Conservation (phyloP, 129 eudicot species). For the Lonicera japonica region DNA sequence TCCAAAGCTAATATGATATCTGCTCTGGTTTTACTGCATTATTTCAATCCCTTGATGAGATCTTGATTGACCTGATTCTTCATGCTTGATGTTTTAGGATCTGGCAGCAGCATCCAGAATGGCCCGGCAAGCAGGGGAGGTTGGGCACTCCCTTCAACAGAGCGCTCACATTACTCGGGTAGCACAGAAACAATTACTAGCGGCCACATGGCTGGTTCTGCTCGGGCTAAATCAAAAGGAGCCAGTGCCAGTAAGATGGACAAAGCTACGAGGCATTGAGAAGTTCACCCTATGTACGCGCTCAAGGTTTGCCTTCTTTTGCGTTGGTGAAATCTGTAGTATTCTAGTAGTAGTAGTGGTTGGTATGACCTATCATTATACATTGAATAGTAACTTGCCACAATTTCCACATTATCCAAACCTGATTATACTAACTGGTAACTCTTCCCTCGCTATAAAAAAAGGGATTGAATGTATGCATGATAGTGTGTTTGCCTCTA, state of each 20-base stretch:
- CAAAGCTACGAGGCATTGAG: conserved; percentile 1
- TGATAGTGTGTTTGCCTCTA: too few relatives aligned
- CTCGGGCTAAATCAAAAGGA: conserved; percentile 3
- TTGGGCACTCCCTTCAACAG: conserved; percentile 69
- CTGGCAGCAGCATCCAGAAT: conserved; percentile 16
- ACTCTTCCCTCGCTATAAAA: not conserved
- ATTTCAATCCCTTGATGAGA: too few relatives aligned
- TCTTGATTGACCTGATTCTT: not conserved
- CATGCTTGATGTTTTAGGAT: conserved; percentile 10
- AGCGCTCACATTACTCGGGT: conserved; percentile 15
- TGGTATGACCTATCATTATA: not conserved
- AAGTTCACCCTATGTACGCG: not conserved
- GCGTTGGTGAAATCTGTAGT: not conserved
- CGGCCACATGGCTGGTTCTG: not conserved
- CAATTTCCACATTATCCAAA: too few relatives aligned
- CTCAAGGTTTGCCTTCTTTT: not conserved
- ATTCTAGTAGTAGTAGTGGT: not conserved
- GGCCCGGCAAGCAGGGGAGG: conserved; percentile 39
- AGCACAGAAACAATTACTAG: not conserved
- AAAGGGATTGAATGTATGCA: too few relatives aligned
- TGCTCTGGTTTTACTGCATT: not conserved
- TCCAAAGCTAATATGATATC: not conserved
- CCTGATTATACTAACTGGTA: not conserved
- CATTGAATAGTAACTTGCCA: too few relatives aligned
- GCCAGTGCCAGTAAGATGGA: conserved; percentile 1